Evolutionary conservation across 768 basidiomycete species (phyloP).

Genomic region (Naganishia kalamii): DNA sequence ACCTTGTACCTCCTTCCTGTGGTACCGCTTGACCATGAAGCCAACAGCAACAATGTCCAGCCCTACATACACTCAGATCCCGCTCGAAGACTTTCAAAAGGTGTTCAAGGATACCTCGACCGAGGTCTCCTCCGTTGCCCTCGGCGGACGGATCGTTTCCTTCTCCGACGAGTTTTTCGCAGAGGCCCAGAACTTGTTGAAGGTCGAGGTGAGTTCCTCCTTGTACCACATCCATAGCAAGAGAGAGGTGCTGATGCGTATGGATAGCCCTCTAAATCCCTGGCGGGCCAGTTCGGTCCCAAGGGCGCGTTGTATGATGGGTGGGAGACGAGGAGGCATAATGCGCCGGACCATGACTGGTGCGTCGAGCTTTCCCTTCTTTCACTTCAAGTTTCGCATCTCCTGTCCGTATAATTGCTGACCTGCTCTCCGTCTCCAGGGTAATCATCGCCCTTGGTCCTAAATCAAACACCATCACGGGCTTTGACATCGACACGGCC

Average conservation of each 20-base stretch:
- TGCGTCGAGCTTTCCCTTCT: slow-evolving; percentile 46
- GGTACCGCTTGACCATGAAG: too few relatives aligned
- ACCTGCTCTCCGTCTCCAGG: slow-evolving; percentile 51
- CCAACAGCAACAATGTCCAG: slow-evolving; percentile 14
- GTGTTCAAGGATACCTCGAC: slow-evolving; percentile 29
- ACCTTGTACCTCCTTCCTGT: too few relatives aligned
- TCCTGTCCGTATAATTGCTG: background rate
- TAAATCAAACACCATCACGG: slow-evolving; percentile 58
- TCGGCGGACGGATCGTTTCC: slow-evolving; percentile 67
- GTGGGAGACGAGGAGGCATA: slow-evolving; percentile 85
- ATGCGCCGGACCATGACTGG: slow-evolving; percentile 70
- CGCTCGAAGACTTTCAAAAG: slow-evolving; percentile 30
- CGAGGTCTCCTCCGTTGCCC: slow-evolving; percentile 78
- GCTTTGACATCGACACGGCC: slow-evolving; percentile 91
- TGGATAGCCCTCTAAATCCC: slow-evolving; percentile 67
- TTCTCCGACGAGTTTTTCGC: slow-evolving; percentile 98
- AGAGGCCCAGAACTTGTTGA: slow-evolving; percentile 70
- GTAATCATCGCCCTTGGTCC: slow-evolving; percentile 84
- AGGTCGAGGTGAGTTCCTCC: slow-evolving; percentile 60
- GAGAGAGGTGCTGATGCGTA: background rate
- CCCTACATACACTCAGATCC: slow-evolving; percentile 26
- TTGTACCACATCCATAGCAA: background rate
- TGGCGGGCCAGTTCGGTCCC: slow-evolving; percentile 95
- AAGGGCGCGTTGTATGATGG: slow-evolving; percentile 90
- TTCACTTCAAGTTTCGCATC: background rate